These are phyloP conservation scores for Colletotrichum sp. DNA, from an alignment of 2,329 filamentous ascomycete genomes.

Conservation along the genomic window DNA sequence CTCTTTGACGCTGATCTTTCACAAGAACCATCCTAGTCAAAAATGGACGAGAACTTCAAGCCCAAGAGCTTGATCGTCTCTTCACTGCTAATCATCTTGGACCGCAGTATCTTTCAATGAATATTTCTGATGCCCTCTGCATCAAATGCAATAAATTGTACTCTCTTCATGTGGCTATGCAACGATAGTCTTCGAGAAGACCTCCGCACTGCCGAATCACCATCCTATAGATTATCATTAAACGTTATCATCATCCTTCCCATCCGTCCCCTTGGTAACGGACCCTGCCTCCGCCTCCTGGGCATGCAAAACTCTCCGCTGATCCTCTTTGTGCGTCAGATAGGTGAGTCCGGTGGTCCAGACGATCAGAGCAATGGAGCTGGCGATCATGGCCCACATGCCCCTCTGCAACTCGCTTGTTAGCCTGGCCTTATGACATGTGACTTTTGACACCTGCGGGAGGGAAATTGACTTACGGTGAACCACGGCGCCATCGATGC, in stretches of 20 bases:
- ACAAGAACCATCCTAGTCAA: fast-evolving
- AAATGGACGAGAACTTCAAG: fast-evolving
- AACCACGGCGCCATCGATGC: conserved; percentile 72
- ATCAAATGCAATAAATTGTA: fast-evolving
- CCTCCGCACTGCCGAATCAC: background rate
- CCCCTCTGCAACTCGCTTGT: conserved; percentile 57
- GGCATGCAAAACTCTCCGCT: conserved; percentile 4
- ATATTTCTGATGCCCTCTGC: background rate
- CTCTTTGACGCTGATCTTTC: background rate
- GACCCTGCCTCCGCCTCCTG: conserved; percentile 5
- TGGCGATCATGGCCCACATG: conserved; percentile 78
- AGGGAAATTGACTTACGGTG: conserved; percentile 48
- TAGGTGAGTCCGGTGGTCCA: conserved; percentile 64
- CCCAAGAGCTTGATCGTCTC: background rate
- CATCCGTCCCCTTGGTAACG: background rate
- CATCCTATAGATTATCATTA: background rate
- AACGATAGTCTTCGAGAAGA: no score
- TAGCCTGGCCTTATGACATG: no score
- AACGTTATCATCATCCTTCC: conserved; percentile 5
- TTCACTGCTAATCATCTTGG: fast-evolving
- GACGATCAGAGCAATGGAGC: conserved; percentile 60
- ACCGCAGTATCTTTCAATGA: background rate
- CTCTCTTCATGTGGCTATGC: fast-evolving
- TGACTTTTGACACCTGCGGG: background rate
- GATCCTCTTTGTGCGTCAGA: conserved; percentile 30